Percentiles rank a stretch among this genome's conserved stretches.
phyloP scores from a whole-genome alignment of 257 asterid genomes.

The Solanum lycopersicoides region DNA sequence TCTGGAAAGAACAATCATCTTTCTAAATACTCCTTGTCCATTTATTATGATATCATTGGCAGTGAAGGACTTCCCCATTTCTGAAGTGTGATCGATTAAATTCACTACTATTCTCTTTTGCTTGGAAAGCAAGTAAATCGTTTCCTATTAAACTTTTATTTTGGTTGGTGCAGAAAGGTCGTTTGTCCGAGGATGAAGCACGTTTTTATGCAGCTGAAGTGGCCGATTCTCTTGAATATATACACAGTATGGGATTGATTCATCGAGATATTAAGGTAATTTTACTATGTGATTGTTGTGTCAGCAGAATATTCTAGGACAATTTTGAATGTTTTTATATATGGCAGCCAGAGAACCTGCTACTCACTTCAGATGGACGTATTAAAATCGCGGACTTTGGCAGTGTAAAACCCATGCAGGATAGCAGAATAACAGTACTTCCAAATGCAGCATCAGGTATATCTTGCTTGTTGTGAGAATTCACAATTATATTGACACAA shows the following conservation, averaged over 20 bases:
- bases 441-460: conserved; percentile 97
- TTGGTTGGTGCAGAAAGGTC: conserved; percentile 73
- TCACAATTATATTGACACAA: not conserved
- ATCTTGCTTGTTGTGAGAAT: not conserved
- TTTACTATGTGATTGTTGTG: not conserved
- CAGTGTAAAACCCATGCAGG: conserved; percentile 97
- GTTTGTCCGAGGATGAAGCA: conserved; percentile 83
- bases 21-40: not conserved
- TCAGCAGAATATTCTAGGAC: not conserved
- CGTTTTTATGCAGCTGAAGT: conserved; percentile 95
- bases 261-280: conserved; percentile 96
- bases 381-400: conserved; percentile 97
- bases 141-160: not conserved
- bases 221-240: conserved; percentile 96
- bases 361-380: conserved; percentile 86
- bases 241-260: conserved; percentile 91
- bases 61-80: not conserved
- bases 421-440: conserved; percentile 81
- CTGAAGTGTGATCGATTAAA: not conserved
- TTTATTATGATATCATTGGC: not conserved
- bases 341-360: conserved; percentile 94
- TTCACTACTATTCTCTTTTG: not conserved
- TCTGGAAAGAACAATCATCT: not conserved
- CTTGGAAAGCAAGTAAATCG: not conserved
- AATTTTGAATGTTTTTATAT: conserved; percentile 8